Evolutionary conservation across 2,329 filamentous ascomycete genomes (phyloP).

Genomic region (Cladobotryum mycophilum): DNA sequence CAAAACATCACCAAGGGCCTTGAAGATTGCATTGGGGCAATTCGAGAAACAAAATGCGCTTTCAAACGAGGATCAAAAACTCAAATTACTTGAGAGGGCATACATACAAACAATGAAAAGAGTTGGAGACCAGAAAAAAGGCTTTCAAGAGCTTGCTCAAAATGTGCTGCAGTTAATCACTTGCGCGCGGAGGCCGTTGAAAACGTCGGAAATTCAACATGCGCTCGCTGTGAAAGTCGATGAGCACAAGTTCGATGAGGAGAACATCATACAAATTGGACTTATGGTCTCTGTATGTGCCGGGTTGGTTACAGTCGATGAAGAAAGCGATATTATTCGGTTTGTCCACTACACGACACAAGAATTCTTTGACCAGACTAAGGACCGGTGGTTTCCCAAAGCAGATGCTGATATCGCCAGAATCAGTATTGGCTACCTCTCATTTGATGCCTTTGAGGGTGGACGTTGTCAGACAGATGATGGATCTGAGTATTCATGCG

Average conservation of each 20-base stretch:
- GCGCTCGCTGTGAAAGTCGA: slow-evolving; percentile 31
- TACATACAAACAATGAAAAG: slow-evolving; percentile 22
- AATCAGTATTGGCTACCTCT: neutral
- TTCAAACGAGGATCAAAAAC: neutral
- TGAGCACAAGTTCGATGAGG: slow-evolving; percentile 22
- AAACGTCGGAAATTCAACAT: slow-evolving; percentile 30
- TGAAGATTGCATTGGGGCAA: neutral
- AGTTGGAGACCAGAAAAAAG: slow-evolving; percentile 30
- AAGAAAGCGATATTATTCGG: slow-evolving; percentile 29
- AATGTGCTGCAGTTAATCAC: slow-evolving; percentile 33
- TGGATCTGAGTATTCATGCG: no score
- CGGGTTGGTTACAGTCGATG: slow-evolving; percentile 34
- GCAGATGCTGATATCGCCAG: neutral
- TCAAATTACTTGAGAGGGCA: neutral
- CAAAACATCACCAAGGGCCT: neutral
- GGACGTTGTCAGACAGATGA: neutral
- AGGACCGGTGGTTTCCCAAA: neutral
- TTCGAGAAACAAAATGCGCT: neutral
- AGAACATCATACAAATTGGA: slow-evolving; percentile 26
- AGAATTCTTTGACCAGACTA: slow-evolving; percentile 31
- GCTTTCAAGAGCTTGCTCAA: slow-evolving; percentile 27
- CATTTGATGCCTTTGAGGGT: neutral
- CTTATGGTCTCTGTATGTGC: slow-evolving; percentile 31
- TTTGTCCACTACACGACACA: slow-evolving; percentile 39
- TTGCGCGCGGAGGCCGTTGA: slow-evolving; percentile 27